Conservation (phyloP, 2,329 filamentous ascomycete genomes). For the Fusarium guadeloupense region DNA sequence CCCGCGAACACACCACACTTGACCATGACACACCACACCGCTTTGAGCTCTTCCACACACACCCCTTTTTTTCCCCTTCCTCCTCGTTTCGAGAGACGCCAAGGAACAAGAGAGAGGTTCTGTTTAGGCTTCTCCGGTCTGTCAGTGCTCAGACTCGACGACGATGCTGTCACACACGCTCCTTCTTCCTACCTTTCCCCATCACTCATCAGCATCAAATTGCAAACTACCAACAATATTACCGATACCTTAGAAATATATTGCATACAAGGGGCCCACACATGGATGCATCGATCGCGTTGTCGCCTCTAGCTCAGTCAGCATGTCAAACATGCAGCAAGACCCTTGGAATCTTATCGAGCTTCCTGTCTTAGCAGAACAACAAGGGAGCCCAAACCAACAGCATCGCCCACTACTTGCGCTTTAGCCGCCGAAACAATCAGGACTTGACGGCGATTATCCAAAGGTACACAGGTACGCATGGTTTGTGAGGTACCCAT, state of each 20-base stretch:
- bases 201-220: background rate
- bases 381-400: slow-evolving; percentile 3
- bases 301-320: slow-evolving; percentile 36
- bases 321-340: slow-evolving; percentile 37
- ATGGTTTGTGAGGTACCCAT: no score
- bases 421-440: slow-evolving; percentile 4
- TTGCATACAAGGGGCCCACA: slow-evolving; percentile 26
- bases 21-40: slow-evolving; percentile 43
- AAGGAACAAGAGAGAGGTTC: background rate
- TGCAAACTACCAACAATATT: background rate
- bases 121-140: background rate
- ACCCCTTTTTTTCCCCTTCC: slow-evolving; percentile 2
- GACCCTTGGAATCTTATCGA: slow-evolving; percentile 29
- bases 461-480: no score
- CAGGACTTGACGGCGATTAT: background rate
- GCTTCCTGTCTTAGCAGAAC: slow-evolving; percentile 40
- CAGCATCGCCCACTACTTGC: background rate
- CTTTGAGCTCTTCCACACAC: slow-evolving; percentile 28
- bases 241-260: no score
- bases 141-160: background rate
- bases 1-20: slow-evolving; percentile 42
- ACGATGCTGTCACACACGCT: background rate
- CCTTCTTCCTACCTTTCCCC: background rate
- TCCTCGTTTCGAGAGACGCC: background rate
- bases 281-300: slow-evolving; percentile 37